Evolutionary conservation across 495 filamentous ascomycete genomes (phyloP), one percentile per base, ranked within the genome.

Genomic region (Xylaria sp.): DNA sequence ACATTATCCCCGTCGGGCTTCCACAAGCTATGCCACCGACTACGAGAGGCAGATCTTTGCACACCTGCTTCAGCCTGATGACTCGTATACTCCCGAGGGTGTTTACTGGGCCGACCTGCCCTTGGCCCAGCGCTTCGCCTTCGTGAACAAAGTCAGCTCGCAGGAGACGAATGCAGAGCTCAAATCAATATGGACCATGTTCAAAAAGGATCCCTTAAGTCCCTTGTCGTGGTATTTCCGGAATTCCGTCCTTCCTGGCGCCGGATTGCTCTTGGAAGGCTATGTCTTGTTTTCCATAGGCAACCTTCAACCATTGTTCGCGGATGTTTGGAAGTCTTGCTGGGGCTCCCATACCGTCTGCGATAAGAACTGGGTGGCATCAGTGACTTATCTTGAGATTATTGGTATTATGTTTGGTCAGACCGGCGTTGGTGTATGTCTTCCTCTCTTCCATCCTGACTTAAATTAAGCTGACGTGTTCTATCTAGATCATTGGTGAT

Each of bases 201-300:
- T 90, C 67, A 96, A 94, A 81, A 78, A 88, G 31, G 93, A 96
- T 77, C 93, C 93, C 26, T 83, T 97, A 26, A 91, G 89, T 59
- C 93, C 93, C 0, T 58, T 97, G 35, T 85, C 85, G n/a, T 94
- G 89, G 83, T 97, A 97, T 76, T 90, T 94, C 80, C 87, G 87
- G 74, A 96, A 97, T 77, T 93, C 93, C 83, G 90, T 97, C 52
- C 85, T 97, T 44, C 94, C 93, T 59, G 94, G 94, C 81, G 93
- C 93, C 72, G 94, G 94, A 80, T 87, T 97, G 35, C 89, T 92
- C 75, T 86, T 97, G 26, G 94, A 97, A 86, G 93, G 93, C 76
- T 97, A 97, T 81, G 93, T 97, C 48, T 88, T 97, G 40, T 97
- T 97, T 88, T 97, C 93, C 67, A 97, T 97, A 72, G 94, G 94